Evolutionary conservation across 108 stramenopile genomes (phyloP).

Genomic region (Epithemia pelagica): DNA sequence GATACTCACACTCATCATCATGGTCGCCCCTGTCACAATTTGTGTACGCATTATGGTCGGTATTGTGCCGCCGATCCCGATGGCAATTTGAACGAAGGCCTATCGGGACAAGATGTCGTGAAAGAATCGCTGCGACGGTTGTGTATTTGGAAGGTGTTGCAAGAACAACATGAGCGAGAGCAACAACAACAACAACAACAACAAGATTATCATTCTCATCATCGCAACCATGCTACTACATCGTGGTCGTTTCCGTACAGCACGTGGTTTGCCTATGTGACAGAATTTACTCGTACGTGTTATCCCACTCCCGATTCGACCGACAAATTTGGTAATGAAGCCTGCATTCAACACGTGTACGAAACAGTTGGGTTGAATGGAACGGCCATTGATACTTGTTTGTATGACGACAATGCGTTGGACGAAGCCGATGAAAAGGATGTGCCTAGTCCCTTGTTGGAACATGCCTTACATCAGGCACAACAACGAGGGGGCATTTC

Average conservation of each 20-base stretch:
- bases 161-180: neutral
- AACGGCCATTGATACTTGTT: neutral
- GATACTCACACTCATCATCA: no score
- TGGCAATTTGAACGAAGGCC: constrained; percentile 77
- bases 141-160: constrained; percentile 77
- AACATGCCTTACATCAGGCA: neutral
- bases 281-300: neutral
- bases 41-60: constrained; percentile 91
- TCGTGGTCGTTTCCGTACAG: no score
- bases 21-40: constrained; percentile 66
- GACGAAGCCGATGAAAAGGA: neutral
- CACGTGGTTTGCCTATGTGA: neutral
- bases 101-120: constrained; percentile 89
- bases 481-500: neutral
- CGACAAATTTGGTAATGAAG: neutral
- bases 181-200: neutral
- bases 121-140: constrained; percentile 79
- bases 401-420: neutral
- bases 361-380: neutral
- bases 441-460: neutral
- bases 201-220: neutral
- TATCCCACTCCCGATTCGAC: neutral
- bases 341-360: neutral
- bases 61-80: constrained; percentile 93
- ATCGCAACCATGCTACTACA: neutral